Percentiles rank a stretch among this genome's conserved stretches.
These are phyloP conservation scores for Microbotryum silenes-acaulis DNA, from an alignment of 1,284 basidiomycete species.

Conservation along the genomic window DNA sequence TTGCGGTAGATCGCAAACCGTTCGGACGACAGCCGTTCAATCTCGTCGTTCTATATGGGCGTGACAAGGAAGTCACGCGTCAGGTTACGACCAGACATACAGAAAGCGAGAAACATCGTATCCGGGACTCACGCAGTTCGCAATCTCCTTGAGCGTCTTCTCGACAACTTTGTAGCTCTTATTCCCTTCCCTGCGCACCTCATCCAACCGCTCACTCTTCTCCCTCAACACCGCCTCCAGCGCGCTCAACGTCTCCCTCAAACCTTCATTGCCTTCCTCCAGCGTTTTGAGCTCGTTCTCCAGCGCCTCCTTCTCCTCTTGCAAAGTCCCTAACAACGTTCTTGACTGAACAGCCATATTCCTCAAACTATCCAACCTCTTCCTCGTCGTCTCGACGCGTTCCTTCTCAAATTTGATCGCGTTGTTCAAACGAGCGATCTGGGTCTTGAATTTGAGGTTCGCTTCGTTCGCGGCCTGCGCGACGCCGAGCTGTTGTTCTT, in stretches of 20 bases:
- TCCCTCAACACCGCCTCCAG: conserved; percentile 48
- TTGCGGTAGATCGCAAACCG: conserved; percentile 79
- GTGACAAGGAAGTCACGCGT: not conserved
- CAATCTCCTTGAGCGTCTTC: conserved; percentile 81
- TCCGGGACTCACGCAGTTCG: conserved; percentile 52
- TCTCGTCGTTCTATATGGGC: conserved; percentile 70
- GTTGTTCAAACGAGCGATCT: conserved; percentile 77
- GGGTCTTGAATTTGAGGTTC: conserved; percentile 71
- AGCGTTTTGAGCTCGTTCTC: conserved; percentile 23
- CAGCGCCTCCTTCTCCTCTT: conserved; percentile 10
- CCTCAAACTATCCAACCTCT: conserved; percentile 51
- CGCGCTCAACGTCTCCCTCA: conserved; percentile 42
- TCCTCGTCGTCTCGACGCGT: conserved; percentile 56
- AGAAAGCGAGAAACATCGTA: conserved; percentile 1
- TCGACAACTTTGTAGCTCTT: conserved; percentile 72
- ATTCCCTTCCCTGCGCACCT: conserved; percentile 60
- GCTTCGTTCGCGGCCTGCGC: conserved; percentile 81
- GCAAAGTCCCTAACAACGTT: conserved; percentile 9
- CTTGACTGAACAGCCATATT: conserved; percentile 36
- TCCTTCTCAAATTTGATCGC: conserved; percentile 72
- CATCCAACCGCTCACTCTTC: conserved; percentile 62
- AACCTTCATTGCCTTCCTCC: conserved; percentile 45
- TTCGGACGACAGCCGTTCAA: conserved; percentile 79
- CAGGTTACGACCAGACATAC: not conserved
- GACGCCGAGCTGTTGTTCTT: conserved; percentile 79